phyloP scores from a whole-genome alignment of 192 early-diverging fungal species.

The Coemansia sp. region DNA sequence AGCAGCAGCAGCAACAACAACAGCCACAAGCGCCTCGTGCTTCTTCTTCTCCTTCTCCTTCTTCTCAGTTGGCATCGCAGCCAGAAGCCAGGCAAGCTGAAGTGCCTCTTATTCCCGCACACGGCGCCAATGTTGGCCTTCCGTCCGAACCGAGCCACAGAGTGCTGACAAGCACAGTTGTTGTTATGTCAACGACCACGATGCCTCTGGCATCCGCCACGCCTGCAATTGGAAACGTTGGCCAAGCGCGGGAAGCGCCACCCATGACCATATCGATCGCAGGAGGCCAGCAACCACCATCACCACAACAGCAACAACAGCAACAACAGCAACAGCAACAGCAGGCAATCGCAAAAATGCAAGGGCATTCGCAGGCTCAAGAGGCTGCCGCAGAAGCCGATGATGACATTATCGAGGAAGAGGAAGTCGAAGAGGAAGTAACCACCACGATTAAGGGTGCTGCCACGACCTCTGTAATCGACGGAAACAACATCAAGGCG shows the following conservation, averaged over 20 bases:
- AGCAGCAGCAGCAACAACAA: not conserved
- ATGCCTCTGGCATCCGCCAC: not conserved
- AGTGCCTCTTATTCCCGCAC: not conserved
- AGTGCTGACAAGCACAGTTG: conserved; percentile 27
- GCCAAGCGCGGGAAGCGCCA: not conserved
- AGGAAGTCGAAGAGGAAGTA: conserved; percentile 21
- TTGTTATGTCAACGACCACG: conserved; percentile 20
- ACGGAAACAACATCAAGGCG: too few relatives aligned
- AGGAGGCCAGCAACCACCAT: not conserved
- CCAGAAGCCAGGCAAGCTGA: conserved; percentile 5
- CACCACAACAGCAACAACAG: not conserved
- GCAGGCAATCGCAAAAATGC: too few relatives aligned
- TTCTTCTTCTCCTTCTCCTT: not conserved
- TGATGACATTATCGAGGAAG: conserved; percentile 23
- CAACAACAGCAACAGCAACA: not conserved
- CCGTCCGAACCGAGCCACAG: not conserved
- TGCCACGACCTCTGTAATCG: not conserved
- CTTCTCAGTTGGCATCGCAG: not conserved
- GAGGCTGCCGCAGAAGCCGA: conserved; percentile 1
- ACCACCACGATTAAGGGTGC: not conserved
- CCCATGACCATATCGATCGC: conserved; percentile 1
- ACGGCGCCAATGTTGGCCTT: not conserved
- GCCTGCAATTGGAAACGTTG: not conserved
- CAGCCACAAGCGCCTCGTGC: not conserved
- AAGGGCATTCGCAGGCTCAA: not conserved